A percentile compares a stretch with the other conserved stretches of the same genome.
Conservation (phyloP, 805 yeast species). For the Saturnispora serradocipensis region DNA sequence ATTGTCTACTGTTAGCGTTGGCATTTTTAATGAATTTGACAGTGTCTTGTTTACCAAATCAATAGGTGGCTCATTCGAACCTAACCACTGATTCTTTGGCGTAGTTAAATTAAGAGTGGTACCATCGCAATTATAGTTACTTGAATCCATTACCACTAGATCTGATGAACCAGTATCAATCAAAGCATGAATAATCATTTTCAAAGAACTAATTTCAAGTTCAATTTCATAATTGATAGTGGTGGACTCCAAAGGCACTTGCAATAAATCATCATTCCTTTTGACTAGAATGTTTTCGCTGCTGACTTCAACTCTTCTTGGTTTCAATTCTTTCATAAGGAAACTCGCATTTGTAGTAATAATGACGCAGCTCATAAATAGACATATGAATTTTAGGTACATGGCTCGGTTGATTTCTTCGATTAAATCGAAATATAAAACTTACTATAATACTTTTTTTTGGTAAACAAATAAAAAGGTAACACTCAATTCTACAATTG, state of each 20-base stretch:
- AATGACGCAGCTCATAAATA: neutral
- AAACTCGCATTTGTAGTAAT: neutral
- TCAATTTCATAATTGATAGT: neutral
- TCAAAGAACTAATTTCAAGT: constrained; percentile 2
- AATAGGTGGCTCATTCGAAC: neutral
- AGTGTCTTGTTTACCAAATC: neutral
- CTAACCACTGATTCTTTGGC: neutral
- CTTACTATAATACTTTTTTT: neutral
- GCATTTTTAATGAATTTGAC: neutral
- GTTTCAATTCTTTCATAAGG: neutral
- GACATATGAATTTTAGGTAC: neutral
- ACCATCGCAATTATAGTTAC: constrained; percentile 5
- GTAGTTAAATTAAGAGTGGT: neutral
- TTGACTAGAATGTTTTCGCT: neutral
- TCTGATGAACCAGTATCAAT: constrained; percentile 10
- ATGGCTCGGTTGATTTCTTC: neutral
- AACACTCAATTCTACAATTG: too few relatives aligned
- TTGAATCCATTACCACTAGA: constrained; percentile 3
- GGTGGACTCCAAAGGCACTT: neutral
- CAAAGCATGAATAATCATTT: neutral
- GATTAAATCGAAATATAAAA: neutral
- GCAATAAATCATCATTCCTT: neutral
- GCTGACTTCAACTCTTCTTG: neutral
- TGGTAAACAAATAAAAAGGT: too few relatives aligned
- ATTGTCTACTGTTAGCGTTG: neutral